These are phyloP conservation scores for Insectozyma bohioensis DNA, from an alignment of 1,139 yeast genomes.

Conservation along the genomic window DNA sequence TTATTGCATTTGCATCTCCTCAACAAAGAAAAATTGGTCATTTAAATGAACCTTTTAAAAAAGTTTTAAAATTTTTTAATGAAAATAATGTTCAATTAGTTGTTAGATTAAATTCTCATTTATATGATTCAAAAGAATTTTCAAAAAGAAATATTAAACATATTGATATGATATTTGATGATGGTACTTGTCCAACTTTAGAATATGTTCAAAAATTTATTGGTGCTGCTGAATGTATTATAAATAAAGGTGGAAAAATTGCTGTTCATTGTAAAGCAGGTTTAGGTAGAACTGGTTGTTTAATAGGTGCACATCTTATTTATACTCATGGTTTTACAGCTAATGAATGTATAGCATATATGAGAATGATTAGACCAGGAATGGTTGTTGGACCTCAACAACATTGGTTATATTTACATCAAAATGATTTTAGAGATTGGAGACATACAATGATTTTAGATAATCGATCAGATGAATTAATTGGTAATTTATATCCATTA, in stretches of 20 bases:
- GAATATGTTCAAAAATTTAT: conserved; percentile 88
- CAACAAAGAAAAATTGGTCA: conserved; percentile 58
- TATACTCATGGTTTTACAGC: conserved; percentile 98
- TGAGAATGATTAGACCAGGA: conserved; percentile 96
- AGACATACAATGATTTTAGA: conserved; percentile 87
- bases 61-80: conserved; percentile 75
- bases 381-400: conserved; percentile 99
- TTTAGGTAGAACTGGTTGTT: conserved; percentile 94
- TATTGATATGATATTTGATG: conserved; percentile 93
- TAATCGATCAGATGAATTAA: conserved; percentile 62
- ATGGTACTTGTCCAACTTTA: conserved; percentile 96
- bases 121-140: conserved; percentile 83
- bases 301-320: conserved; percentile 94
- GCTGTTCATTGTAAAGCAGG: conserved; percentile 99
- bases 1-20: conserved; percentile 97
- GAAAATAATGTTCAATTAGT: conserved; percentile 80
- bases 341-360: conserved; percentile 91
- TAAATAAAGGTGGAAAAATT: conserved; percentile 80
- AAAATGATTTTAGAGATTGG: conserved; percentile 96
- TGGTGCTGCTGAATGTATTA: conserved; percentile 92
- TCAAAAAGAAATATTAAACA: conserved; percentile 83
- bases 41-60: conserved; percentile 71
- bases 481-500: conserved; percentile 78
- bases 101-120: conserved; percentile 86
- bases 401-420: conserved; percentile 96